Evolutionary conservation across 2,329 filamentous ascomycete species (phyloP).

Genomic region (Colletotrichum neosansevieriae): DNA sequence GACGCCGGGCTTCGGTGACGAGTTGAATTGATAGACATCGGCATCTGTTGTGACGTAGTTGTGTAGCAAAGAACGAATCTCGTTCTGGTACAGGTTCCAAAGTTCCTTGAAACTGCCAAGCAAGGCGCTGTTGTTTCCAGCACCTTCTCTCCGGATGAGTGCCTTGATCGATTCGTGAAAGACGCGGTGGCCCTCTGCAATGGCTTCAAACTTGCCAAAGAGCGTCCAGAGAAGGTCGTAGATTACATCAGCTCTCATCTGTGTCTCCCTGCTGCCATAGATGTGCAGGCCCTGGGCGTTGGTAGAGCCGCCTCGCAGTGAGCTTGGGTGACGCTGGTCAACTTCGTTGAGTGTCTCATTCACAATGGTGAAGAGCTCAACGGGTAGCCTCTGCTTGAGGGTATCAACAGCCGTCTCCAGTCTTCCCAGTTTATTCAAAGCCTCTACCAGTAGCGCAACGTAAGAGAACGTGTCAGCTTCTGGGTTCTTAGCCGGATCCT

Average conservation of each 20-base stretch:
- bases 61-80: conserved; percentile 93
- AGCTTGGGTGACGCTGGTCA: conserved; percentile 90
- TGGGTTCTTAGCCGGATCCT: conserved; percentile 92
- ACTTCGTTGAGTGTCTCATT: conserved; percentile 96
- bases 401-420: conserved; percentile 89
- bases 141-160: conserved; percentile 84
- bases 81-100: conserved; percentile 98
- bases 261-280: conserved; percentile 77
- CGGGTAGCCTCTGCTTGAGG: conserved; percentile 91
- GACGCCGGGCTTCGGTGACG: conserved; percentile 64
- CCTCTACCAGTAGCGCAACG: conserved; percentile 86
- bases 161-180: conserved; percentile 92
- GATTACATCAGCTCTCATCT: conserved; percentile 85
- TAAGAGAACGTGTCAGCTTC: conserved; percentile 97
- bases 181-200: conserved; percentile 93
- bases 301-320: conserved; percentile 69
- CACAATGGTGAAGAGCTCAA: conserved; percentile 93
- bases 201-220: conserved; percentile 97
- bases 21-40: conserved; percentile 74
- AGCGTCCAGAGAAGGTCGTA: conserved; percentile 92
- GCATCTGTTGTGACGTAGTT: conserved; percentile 96
- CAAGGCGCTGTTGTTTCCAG: conserved; percentile 72
- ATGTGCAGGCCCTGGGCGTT: conserved; percentile 70
- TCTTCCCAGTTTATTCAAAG: conserved; percentile 88
- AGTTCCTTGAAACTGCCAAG: conserved; percentile 94